A percentile compares a stretch with the other conserved stretches of the same genome.
phyloP scores from a whole-genome alignment of 805 yeast species.

The Kluyveromyces wickerhamii region DNA sequence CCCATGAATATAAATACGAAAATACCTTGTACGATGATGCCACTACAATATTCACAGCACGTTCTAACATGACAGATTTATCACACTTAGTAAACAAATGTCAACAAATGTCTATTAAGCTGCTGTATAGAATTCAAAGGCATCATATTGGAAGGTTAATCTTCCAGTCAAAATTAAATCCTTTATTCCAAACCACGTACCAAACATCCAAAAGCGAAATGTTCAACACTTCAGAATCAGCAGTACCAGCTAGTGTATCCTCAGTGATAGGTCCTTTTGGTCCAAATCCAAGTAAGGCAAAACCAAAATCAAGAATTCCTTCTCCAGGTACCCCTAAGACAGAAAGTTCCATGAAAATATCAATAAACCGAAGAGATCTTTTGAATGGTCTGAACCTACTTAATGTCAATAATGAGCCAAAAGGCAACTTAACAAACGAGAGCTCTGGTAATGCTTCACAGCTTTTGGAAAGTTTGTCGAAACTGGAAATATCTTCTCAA shows the following conservation, averaged over 20 bases:
- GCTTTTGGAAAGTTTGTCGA: background rate
- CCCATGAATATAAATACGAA: slow-evolving; percentile 1
- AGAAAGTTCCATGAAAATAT: slow-evolving; percentile 1
- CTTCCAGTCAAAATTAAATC: slow-evolving; percentile 11
- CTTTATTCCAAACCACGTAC: slow-evolving; percentile 8
- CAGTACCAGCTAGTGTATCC: background rate
- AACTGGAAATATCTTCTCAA: background rate
- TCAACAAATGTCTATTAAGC: slow-evolving; percentile 10
- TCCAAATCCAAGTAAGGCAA: background rate
- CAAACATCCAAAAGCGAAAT: slow-evolving; percentile 8
- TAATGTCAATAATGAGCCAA: background rate
- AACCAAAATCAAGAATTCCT: background rate
- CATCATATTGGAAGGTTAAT: slow-evolving; percentile 19
- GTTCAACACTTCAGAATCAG: background rate
- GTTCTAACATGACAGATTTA: background rate
- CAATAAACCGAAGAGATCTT: slow-evolving; percentile 7
- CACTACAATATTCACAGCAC: slow-evolving; percentile 2
- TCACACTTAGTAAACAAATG: slow-evolving; percentile 7
- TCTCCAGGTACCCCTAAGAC: background rate
- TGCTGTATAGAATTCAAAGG: slow-evolving; percentile 15
- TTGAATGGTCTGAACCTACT: slow-evolving; percentile 7
- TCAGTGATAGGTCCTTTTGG: background rate
- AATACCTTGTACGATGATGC: slow-evolving; percentile 4
- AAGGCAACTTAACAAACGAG: background rate
- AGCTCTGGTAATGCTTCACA: background rate